Base-by-base conservation (phyloP, 78 protist genomes). In the Andalucia godoyi region DNA sequence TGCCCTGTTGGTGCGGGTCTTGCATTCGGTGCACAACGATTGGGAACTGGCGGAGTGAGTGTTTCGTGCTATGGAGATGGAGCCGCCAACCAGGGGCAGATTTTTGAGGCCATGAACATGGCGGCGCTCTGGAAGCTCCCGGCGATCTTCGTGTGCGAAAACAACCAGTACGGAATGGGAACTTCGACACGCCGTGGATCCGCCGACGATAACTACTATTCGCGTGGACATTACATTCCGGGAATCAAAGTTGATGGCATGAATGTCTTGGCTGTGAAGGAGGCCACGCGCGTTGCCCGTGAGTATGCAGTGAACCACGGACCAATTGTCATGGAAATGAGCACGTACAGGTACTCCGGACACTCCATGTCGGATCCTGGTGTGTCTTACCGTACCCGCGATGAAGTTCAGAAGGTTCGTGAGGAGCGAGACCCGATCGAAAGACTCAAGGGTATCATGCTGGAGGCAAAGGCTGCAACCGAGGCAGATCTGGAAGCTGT, bases 311-410 rank as follows among this genome's bases (percentile, higher is more conserved):
- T 1, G 0, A 71, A 58, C 63, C 59, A 88, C 45, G 93, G 91
- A 23, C 95, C 92, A 34, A 15, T 90, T 25, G 65, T 90, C 34
- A 2, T 93, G 42, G 91, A 86, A 72, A 45, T 82, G 73, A 75
- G 79, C 40, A 90, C 97, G 27, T 94, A 94, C 74, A 92, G 98
- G 58, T 94, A 94, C 76, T 74, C 74, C n/a, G 95, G 98, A 47
- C 98, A 94, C 88, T 78, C 89, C 32, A 94, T 94, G 98, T 80
- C 90, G 46, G 98, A 94, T 75, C 98, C 98, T 33, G 98, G 94
- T 62, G 79, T 82, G 52, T 53, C 82, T 8, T 92, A 89, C 85
- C 86, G 94, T 51, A 61, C 81, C 2, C 70, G 86, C 47, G 90
- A 79, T 4, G 95, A 90, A 53, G 71, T 89, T 29, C 37, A 81